phyloP scores from a whole-genome alignment of 2,329 filamentous ascomycete species.

The Monosporascus sp. region DNA sequence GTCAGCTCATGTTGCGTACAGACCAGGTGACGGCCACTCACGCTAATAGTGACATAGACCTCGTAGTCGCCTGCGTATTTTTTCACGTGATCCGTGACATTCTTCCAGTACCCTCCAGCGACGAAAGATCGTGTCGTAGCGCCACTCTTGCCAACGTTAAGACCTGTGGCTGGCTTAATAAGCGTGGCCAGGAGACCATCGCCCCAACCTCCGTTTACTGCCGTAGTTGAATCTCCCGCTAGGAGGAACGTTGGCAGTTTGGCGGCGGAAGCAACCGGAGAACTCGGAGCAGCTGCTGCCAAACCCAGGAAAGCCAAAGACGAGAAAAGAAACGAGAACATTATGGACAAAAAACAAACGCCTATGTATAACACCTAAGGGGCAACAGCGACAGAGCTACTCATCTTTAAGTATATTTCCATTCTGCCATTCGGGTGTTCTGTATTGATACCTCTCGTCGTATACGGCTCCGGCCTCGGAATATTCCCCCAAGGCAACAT shows the following conservation, averaged over 20 bases:
- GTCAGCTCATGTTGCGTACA: background rate
- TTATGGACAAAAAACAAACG: too few species aligned
- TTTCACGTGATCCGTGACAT: conserved; percentile 38
- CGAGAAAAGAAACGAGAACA: too few species aligned
- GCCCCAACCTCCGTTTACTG: conserved; percentile 50
- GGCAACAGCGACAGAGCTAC: too few species aligned
- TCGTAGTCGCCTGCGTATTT: conserved; percentile 32
- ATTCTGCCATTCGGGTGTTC: too few species aligned
- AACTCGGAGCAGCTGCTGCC: background rate
- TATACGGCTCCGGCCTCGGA: too few species aligned
- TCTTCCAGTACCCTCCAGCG: conserved; percentile 46
- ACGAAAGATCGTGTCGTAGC: conserved; percentile 52
- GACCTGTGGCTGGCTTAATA: conserved; percentile 40
- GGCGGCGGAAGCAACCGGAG: background rate
- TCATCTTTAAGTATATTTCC: too few species aligned
- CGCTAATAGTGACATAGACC: conserved; percentile 51
- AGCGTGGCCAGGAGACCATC: conserved; percentile 51
- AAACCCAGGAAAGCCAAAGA: background rate
- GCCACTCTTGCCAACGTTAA: conserved; percentile 52
- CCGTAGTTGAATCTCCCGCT: conserved; percentile 47
- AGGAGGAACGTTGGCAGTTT: conserved; percentile 40
- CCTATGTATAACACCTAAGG: too few species aligned
- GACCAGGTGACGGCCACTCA: conserved; percentile 11
- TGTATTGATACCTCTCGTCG: too few species aligned
- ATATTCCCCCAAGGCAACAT: too few species aligned